A percentile compares a stretch with the other conserved stretches of the same genome.
Conservation (phyloP, 257 asterid genomes). For the Solanum ahanhuiri region DNA sequence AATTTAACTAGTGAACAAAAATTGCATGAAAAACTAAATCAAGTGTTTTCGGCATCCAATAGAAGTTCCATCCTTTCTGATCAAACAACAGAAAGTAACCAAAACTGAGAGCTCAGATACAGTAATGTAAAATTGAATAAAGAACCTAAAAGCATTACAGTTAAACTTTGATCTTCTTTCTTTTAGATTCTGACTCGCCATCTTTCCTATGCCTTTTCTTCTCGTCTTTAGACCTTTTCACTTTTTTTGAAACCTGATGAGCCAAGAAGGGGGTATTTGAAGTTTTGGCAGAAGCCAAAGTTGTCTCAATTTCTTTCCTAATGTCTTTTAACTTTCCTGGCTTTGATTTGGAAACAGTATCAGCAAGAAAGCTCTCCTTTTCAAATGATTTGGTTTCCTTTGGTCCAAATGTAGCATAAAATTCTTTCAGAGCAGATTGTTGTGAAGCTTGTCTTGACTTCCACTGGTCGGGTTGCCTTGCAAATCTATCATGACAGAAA, state of each 20-base stretch:
- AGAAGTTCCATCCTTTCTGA: background rate
- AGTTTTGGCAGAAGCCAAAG: conserved; percentile 24
- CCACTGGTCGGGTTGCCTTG: conserved; percentile 74
- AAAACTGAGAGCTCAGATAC: background rate
- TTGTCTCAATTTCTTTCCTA: conserved; percentile 61
- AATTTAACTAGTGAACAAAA: background rate
- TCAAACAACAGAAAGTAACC: background rate
- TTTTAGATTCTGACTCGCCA: conserved; percentile 10
- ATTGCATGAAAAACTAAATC: background rate
- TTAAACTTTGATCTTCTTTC: conserved; percentile 27
- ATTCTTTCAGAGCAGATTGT: conserved; percentile 58
- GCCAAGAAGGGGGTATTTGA: conserved; percentile 57
- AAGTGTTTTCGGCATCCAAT: background rate
- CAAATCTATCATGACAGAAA: conserved; percentile 36
- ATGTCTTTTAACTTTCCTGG: conserved; percentile 62
- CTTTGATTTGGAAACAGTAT: conserved; percentile 32
- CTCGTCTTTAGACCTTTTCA: conserved; percentile 8
- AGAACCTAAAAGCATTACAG: conserved; percentile 6
- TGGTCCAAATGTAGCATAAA: conserved; percentile 65
- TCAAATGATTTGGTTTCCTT: conserved; percentile 37
- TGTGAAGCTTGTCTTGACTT: conserved; percentile 67
- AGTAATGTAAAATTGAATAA: background rate
- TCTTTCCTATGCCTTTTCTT: conserved; percentile 23
- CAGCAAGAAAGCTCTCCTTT: conserved; percentile 49
- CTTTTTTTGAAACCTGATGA: conserved; percentile 37